Base-by-base conservation (phyloP, 305 asterid genomes). In the Fraxinus latifolia region DNA sequence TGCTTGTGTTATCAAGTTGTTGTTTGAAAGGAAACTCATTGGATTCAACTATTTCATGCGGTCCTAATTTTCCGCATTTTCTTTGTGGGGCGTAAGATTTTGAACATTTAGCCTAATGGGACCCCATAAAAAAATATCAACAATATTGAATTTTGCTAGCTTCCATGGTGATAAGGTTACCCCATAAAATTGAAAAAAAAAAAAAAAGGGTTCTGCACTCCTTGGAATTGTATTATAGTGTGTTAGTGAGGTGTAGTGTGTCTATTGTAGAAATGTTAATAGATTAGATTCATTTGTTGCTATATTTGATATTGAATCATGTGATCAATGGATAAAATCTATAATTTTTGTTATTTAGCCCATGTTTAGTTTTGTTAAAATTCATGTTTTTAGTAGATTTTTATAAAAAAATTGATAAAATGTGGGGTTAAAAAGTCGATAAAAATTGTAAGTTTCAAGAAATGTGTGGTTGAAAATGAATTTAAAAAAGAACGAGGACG, bases 21-120 rank as follows among this genome's bases (percentile, higher is more conserved):
- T 85, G 79, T 85, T 67, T n/a, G 87, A 82, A 9, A 85, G 73
- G 42, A 82, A 84, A 82, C 76, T 81, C 74, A 74, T 81, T 78
- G 83, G 81, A 81, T 70, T 82, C 17, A 74, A 79, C 79, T 65
- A 39, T 27, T 8, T 7, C 12, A 76, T 32, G 77, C 37, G 74
- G 60, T 80, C 58, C 62, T 76, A 70, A 70, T 76, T 55, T 60
- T 1, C 80, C 34, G 17, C 79, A 42, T 60, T 33, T 23, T 80
- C 67, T 81, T 76, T 33, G 7, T 77, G 62, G 0, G 55, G 47
- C 37, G 9, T 14, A 7, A 58, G 21, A 4, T 5, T 77, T 14
- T 32, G 55, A 58, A 58, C 34, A 17, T 19, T 21, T 5, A 29
- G 58, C 27, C 14, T 72, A 53, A 58, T 53, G 47, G 70, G 42